Evolutionary conservation across 2,329 filamentous ascomycete genomes (phyloP), one percentile per base, ranked within the genome.

Genomic region (Cordyceps javanica): DNA sequence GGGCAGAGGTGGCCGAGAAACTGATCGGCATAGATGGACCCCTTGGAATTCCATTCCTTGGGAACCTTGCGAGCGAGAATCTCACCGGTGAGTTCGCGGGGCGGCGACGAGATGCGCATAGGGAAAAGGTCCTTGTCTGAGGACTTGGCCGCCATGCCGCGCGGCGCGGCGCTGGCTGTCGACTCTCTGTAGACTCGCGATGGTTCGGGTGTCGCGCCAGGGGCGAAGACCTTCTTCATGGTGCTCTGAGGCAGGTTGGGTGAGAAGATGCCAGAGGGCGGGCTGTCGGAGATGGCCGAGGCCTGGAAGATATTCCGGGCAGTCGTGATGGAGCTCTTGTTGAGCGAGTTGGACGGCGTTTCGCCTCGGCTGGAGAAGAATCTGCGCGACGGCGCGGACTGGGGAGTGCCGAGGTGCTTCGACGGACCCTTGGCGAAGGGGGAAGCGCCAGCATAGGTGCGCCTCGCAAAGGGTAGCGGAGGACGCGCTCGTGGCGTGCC

Each of bases 11-110:
- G 77, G 1, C 75, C 73, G 39, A 85, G 72, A 58, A 79, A 85
- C 67, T 85, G 79, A 64, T 84, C 81, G 30, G 82, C 81, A 59
- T 85, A 85, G 59, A 84, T 77, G 46, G 82, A 82, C 5, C 79
- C 77, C 60, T 77, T 74, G 11, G 77, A 72, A 50, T 75, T 76
- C 65, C 78, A 75, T 19, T 80, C 75, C 30, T 78, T 74, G 26
- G 82, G 82, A 0, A 85, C 73, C 65, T 80, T 77, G 61, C 77
- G 77, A 8, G 79, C 72, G 21, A 85, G 64, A 51, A 70, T 75
- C 66, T 83, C 81, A 60, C 82, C 82, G 14, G 78, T 81, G 30
- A 85, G 72, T 59, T 82, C 77, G 10, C 76, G 74, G 52, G 82
- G 81, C 0, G 82, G 82, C 19, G 79, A 80, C 25, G 79, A 74